These are phyloP conservation scores for Gossypium raimondii DNA, from an alignment of 345 rosid genomes.

Conservation along the genomic window DNA sequence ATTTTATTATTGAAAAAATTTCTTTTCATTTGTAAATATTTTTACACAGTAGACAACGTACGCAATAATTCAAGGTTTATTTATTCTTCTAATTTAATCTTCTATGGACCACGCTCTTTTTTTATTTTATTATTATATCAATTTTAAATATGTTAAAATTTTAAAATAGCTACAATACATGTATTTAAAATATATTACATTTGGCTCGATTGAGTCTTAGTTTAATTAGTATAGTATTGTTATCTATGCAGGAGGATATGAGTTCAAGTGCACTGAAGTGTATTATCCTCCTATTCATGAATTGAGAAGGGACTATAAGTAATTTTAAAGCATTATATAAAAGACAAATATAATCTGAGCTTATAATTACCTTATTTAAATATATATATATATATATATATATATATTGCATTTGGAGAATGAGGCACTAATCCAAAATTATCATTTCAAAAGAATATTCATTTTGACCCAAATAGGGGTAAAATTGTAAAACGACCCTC, in stretches of 20 bases:
- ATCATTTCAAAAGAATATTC: neutral
- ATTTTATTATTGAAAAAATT: neutral
- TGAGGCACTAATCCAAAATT: neutral
- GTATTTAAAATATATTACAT: too few relatives aligned
- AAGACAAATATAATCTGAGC: accelerated
- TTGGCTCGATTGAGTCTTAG: too few relatives aligned
- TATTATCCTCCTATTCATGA: too few relatives aligned
- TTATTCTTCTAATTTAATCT: neutral
- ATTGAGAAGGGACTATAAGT: accelerated
- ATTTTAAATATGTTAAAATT: neutral
- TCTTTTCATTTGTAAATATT: neutral
- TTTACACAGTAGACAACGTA: neutral
- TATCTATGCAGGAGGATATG: accelerated
- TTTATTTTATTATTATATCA: neutral
- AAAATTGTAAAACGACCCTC: constrained; percentile 43
- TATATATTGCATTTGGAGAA: too few relatives aligned
- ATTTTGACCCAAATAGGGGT: constrained; percentile 33
- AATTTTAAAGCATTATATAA: too few relatives aligned
- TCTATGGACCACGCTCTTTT: neutral
- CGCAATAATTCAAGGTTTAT: neutral
- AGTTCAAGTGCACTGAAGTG: accelerated
- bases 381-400: too few relatives aligned
- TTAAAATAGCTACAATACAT: too few relatives aligned
- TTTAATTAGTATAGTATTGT: too few relatives aligned
- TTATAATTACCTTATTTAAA: too few relatives aligned